Evolutionary conservation across 805 yeast species (phyloP).

Genomic region (Teunomyces atbi): DNA sequence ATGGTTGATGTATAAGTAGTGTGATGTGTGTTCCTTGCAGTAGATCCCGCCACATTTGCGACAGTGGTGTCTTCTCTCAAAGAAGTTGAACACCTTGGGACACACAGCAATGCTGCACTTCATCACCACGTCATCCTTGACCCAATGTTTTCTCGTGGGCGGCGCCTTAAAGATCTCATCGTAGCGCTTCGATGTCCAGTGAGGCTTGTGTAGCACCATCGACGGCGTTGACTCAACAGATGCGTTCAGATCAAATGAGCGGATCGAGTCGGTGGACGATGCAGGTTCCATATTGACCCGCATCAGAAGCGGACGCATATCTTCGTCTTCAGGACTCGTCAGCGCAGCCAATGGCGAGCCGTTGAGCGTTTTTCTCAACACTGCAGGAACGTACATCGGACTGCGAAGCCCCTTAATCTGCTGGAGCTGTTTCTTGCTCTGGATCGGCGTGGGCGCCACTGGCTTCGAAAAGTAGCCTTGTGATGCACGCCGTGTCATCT

Average conservation of each 20-base stretch:
- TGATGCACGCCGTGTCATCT: constrained; percentile 12
- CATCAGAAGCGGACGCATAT: background rate
- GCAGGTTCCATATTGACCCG: background rate
- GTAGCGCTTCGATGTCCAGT: constrained; percentile 14
- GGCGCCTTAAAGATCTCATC: constrained; percentile 32
- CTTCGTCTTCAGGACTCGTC: constrained; percentile 1
- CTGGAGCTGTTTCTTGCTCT: constrained; percentile 39
- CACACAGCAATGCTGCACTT: constrained; percentile 62
- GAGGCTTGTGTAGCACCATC: constrained; percentile 12
- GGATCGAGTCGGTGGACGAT: constrained; percentile 22
- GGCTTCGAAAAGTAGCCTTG: background rate
- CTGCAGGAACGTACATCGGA: constrained; percentile 91
- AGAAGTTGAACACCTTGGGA: constrained; percentile 65
- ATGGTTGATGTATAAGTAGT: constrained; percentile 52
- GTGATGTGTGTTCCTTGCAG: constrained; percentile 66
- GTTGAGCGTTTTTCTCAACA: constrained; percentile 49
- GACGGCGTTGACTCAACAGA: constrained; percentile 25
- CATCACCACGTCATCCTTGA: constrained; percentile 60
- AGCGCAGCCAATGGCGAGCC: constrained; percentile 7
- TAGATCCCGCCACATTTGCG: constrained; percentile 81
- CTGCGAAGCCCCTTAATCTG: constrained; percentile 79
- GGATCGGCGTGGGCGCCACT: background rate
- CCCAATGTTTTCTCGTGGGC: constrained; percentile 69
- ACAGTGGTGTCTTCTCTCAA: constrained; percentile 81
- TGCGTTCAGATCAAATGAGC: constrained; percentile 31